phyloP scores from a whole-genome alignment of 2,329 filamentous ascomycete species.

The Bipolaris bicolor region DNA sequence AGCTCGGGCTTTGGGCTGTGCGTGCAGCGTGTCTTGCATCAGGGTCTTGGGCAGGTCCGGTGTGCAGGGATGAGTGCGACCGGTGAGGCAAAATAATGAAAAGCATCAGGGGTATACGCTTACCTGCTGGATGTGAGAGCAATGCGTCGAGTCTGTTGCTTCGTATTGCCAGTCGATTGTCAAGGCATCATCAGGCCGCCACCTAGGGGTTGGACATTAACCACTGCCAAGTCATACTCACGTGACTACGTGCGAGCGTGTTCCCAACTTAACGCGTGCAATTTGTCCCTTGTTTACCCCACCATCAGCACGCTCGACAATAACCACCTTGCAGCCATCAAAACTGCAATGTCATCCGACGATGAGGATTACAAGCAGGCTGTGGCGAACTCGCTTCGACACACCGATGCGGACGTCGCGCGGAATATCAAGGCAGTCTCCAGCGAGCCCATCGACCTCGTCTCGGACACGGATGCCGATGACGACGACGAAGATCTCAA shows the following conservation, averaged over 20 bases:
- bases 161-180: not conserved
- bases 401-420: conserved; percentile 17
- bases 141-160: not conserved
- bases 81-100: not conserved
- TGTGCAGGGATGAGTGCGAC: too few species aligned
- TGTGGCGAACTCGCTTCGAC: conserved; percentile 38
- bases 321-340: not conserved
- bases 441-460: conserved; percentile 24
- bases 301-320: conserved; percentile 6
- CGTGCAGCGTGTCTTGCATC: too few species aligned
- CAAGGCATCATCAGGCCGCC: not conserved
- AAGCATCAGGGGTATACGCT: not conserved
- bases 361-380: conserved; percentile 39
- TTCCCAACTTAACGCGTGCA: not conserved
- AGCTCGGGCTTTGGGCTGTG: too few species aligned
- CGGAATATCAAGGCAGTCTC: not conserved
- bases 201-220: not conserved
- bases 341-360: conserved; percentile 34
- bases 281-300: not conserved
- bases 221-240: conserved; percentile 14
- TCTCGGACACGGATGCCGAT: conserved; percentile 25
- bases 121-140: not conserved
- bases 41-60: too few species aligned
- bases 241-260: conserved; percentile 34
- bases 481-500: conserved; percentile 33